Base-by-base conservation (phyloP, 2,329 filamentous ascomycete species). In the Pseudopithomyces chartarum region DNA sequence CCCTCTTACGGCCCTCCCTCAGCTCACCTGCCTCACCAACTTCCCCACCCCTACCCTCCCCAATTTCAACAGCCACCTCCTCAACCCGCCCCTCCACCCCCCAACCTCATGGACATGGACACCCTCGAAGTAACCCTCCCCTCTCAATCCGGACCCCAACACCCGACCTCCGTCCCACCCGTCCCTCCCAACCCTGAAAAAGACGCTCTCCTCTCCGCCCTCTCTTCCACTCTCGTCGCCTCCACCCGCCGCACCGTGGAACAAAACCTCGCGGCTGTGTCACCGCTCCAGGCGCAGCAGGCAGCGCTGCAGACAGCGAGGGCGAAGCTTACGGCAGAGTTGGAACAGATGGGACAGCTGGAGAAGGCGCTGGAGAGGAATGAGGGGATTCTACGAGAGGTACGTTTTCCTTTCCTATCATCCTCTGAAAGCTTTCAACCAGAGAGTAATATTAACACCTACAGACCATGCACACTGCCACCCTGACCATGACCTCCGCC, bases 111-210 rank as follows among this genome's bases (percentile, higher is more conserved):
- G 52, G 85, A 85, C 33, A 44, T 44, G n/a, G 86, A 86, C 19
- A 84, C 85, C 1, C 85, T 88, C 54, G 84, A 87, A 57, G 78
- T 87, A 6, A 80, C 84, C 20, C 75, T 87, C 4, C 83, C 84
- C 11, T 79, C 79, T 6, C 78, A 77, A 57, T 65, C 62, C 7
- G n/a, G 81, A 76, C 23, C 82, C 75, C 23, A 83, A 77, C 48
- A 66, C 26, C 78, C 82, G 20, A 72, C 87, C 7, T 83, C 89
- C 6, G 86, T 92, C 0, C 94, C 95, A 0, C 93, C 94, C 0
- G 92, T 97, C 32, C 94, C 95, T 0, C 93, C 92, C 0, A 99
- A 99, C 68, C 95, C 95, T 0, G 92, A 98, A 76, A 97, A 97
- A 73, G 92, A 98, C 74, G 89, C 90, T 19, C 85, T 98, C 15